These are phyloP conservation scores for Isoetes taiwanensis DNA, from an alignment of 75 land plant species.

Conservation along the genomic window DNA sequence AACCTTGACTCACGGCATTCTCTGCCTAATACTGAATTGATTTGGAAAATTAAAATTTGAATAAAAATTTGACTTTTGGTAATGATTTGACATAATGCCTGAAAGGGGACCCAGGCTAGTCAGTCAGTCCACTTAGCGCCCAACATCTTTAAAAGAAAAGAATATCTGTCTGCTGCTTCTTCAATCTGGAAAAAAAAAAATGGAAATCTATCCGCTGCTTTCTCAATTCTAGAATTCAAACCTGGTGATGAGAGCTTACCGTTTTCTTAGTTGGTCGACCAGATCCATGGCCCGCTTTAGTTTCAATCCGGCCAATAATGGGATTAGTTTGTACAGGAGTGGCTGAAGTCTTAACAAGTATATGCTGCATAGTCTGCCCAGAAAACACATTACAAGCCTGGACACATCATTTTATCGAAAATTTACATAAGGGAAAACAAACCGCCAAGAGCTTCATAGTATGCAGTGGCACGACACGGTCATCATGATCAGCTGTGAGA, in stretches of 20 bases:
- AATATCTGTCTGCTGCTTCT: conserved; percentile 63
- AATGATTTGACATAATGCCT: no score
- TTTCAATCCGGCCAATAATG: conserved; percentile 10
- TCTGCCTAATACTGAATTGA: no score
- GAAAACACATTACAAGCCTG: background rate
- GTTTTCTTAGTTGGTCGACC: conserved; percentile 12
- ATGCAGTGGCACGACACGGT: conserved; percentile 19
- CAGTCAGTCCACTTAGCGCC: conserved; percentile 55
- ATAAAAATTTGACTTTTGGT: no score
- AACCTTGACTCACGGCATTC: no score
- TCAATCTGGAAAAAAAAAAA: conserved; percentile 49
- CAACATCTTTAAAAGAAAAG: conserved; percentile 72
- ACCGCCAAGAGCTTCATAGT: conserved; percentile 15
- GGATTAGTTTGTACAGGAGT: conserved; percentile 11
- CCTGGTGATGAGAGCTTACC: background rate
- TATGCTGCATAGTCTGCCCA: conserved; percentile 11
- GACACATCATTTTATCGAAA: no score
- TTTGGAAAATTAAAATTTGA: no score
- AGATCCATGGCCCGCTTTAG: conserved; percentile 12
- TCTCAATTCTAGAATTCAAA: background rate
- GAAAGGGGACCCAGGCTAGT: no score
- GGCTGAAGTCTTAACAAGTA: conserved; percentile 7
- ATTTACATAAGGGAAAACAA: background rate
- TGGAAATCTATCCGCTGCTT: background rate
- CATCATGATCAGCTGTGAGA: conserved; percentile 16